Conservation (phyloP, 495 filamentous ascomycete species). For the Penicillium crystallinum region DNA sequence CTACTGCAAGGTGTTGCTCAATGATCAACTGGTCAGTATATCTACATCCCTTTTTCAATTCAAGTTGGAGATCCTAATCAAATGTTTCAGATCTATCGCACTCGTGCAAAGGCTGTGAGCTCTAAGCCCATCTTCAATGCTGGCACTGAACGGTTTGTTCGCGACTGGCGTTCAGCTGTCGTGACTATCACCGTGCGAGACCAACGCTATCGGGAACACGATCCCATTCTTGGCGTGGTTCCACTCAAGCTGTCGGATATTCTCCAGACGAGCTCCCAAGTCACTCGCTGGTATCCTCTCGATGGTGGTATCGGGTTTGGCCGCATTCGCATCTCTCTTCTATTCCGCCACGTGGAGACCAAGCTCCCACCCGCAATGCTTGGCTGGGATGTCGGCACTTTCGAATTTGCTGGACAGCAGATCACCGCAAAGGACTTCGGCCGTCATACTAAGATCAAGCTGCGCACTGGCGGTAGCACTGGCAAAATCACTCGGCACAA, state of each 20-base stretch:
- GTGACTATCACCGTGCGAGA: conserved; percentile 86
- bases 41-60: background rate
- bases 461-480: conserved; percentile 80
- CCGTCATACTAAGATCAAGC: conserved; percentile 57
- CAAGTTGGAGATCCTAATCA: background rate
- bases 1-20: conserved; percentile 86
- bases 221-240: conserved; percentile 88
- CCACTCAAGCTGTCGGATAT: conserved; percentile 82
- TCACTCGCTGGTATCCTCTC: conserved; percentile 63
- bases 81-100: conserved; percentile 63
- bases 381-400: conserved; percentile 90
- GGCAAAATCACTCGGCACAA: conserved; percentile 58
- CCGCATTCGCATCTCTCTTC: conserved; percentile 79
- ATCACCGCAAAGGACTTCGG: conserved; percentile 57
- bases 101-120: conserved; percentile 82
- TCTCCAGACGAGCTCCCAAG: conserved; percentile 78
- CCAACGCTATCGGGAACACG: conserved; percentile 81
- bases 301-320: conserved; percentile 75
- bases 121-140: conserved; percentile 96
- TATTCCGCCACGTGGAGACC: conserved; percentile 83
- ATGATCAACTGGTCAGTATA: conserved; percentile 67
- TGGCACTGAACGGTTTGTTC: conserved; percentile 88
- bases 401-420: conserved; percentile 70
- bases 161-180: conserved; percentile 85
- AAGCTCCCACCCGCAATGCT: conserved; percentile 74